Conservation (phyloP, 257 asterid genomes). For the Buddleja alternifolia region DNA sequence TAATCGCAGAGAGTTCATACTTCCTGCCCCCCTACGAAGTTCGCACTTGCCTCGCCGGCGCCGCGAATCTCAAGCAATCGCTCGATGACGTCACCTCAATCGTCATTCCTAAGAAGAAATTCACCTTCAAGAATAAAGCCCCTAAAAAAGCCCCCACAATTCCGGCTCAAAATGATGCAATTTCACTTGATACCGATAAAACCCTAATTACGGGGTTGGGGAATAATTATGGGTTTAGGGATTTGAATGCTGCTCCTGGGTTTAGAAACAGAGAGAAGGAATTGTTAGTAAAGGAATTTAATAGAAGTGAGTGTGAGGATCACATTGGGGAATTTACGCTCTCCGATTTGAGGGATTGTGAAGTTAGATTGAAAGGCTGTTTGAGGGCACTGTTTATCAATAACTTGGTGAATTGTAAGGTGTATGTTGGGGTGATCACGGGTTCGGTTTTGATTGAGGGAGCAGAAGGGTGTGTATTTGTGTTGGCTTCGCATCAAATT, state of each 20-base stretch:
- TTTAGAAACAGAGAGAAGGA: slow-evolving; percentile 57
- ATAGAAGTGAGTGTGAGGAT: slow-evolving; percentile 32
- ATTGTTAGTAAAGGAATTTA: slow-evolving; percentile 57
- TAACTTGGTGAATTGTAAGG: slow-evolving; percentile 58
- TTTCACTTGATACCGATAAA: slow-evolving; percentile 29
- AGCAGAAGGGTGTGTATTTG: slow-evolving; percentile 60
- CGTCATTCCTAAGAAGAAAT: slow-evolving; percentile 80
- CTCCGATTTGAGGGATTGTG: slow-evolving; percentile 64
- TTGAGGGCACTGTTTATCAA: slow-evolving; percentile 80
- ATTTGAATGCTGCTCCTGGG: slow-evolving; percentile 51
- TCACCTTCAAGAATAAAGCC: slow-evolving; percentile 76
- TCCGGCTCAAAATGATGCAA: slow-evolving; percentile 25
- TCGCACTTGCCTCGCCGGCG: slow-evolving; percentile 63
- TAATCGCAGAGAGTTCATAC: slow-evolving; percentile 74
- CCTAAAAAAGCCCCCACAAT: slow-evolving; percentile 39
- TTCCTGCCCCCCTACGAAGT: slow-evolving; percentile 78
- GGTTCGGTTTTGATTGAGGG: slow-evolving; percentile 84
- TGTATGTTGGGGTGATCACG: slow-evolving; percentile 61
- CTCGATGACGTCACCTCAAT: slow-evolving; percentile 59
- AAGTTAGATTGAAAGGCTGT: slow-evolving; percentile 68
- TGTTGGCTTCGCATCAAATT: slow-evolving; percentile 84
- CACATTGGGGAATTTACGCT: slow-evolving; percentile 68
- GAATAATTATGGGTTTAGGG: slow-evolving; percentile 37
- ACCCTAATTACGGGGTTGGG: slow-evolving; percentile 26
- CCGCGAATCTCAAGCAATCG: slow-evolving; percentile 59